These are phyloP conservation scores for Pelargonium citronellum DNA, from an alignment of 441 rosid species.

Conservation along the genomic window DNA sequence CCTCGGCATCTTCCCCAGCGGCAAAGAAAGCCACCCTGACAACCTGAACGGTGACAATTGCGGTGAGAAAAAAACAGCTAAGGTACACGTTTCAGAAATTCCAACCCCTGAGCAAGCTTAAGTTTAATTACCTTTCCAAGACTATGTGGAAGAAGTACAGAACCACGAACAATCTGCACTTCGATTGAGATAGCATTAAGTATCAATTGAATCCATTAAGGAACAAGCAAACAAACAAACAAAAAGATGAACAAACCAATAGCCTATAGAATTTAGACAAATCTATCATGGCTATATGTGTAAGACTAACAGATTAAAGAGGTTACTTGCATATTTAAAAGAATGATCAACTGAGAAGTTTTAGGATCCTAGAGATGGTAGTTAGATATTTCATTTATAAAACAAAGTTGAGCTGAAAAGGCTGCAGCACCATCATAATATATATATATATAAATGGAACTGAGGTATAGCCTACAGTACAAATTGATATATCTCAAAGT, in stretches of 20 bases:
- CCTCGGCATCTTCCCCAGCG: slow-evolving; percentile 91
- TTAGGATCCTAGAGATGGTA: too few species aligned
- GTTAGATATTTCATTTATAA: too few species aligned
- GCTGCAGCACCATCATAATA: too few species aligned
- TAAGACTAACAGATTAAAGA: too few species aligned
- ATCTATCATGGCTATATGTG: not conserved
- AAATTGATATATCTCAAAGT: not conserved
- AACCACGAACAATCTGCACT: slow-evolving; percentile 88
- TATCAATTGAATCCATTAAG: not conserved
- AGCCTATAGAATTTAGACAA: not conserved
- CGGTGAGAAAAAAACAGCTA: slow-evolving; percentile 2
- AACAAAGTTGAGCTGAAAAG: too few species aligned
- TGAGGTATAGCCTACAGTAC: not conserved
- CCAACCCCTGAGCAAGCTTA: slow-evolving; percentile 10
- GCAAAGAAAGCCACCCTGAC: slow-evolving; percentile 87
- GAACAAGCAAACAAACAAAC: not conserved
- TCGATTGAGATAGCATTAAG: slow-evolving; percentile 12
- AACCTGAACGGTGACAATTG: slow-evolving; percentile 42
- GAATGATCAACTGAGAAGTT: too few species aligned
- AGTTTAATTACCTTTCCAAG: slow-evolving; percentile 55
- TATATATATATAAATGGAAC: not conserved
- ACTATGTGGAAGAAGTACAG: slow-evolving; percentile 78
- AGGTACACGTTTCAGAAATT: not conserved
- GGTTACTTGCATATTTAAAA: too few species aligned
- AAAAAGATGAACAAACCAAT: not conserved